Evolutionary conservation across 805 yeast species (phyloP), one percentile per base, ranked within the genome.

Genomic region (Pachysolen tannophilus): DNA sequence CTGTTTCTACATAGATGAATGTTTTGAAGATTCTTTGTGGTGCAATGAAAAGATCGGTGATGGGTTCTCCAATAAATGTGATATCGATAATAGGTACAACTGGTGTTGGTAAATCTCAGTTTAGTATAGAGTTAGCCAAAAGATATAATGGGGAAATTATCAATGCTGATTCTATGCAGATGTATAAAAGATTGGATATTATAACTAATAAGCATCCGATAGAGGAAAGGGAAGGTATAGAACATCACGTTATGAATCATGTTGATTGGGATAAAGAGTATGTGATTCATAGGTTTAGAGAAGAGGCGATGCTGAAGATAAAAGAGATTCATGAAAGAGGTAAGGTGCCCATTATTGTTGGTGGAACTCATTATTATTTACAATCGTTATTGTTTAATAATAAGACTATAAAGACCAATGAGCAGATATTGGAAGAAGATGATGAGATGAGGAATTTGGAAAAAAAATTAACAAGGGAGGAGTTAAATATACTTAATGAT

Each of bases 111-210:
- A 90, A 90, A 52, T 88, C 97, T 0, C 86, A 84, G 68, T 70
- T 83, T 40, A 72, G 85, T 30, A 75, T 86, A 3, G 90, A 86
- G 41, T 54, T 92, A 15, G 96, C 97, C 8, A 67, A 72, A 45
- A 67, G 68, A 19, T 69, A 82, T 34, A 71, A 78, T 50, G 97
- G 97, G 15, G 97, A 92, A 52, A 68, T 92, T 43, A 82, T 92
- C 43, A 92, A 92, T 56, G 95, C 95, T 0, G 98, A 92, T 53
- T 86, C 97, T 1, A 88, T 92, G 97, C 98, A 92, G 57, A 82
- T 92, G 66, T 92, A 92, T 56, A 59, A 64, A 26, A 78, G 74
- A 0, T 59, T 76, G 1, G 85, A 82, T 10, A 73, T 75, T 8
- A 85, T 92, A 41, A 84, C 98, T 11, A 92, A 92, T 50, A 92